phyloP scores from a whole-genome alignment of 345 rosid species.

The Euphorbia pulcherrima region DNA sequence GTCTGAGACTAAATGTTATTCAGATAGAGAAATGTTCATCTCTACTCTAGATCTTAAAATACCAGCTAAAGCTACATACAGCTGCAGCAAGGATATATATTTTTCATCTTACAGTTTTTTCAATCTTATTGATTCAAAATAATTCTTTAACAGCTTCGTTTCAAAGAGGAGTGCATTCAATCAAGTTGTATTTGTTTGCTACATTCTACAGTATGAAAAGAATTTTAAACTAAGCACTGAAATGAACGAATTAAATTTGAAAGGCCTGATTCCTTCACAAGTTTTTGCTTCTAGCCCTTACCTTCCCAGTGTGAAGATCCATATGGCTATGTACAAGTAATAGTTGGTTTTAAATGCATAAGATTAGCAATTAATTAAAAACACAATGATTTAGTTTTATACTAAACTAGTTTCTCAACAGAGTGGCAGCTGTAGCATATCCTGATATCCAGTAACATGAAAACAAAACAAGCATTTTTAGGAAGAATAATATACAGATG shows the following conservation, averaged over 20 bases:
- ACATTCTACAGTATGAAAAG: not conserved
- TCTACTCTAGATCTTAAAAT: not conserved
- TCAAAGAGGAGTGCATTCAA: not conserved
- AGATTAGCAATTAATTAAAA: not conserved
- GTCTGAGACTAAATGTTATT: not conserved
- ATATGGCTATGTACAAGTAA: not conserved
- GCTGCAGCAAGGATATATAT: not conserved
- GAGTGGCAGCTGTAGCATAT: not conserved
- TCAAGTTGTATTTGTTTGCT: not conserved
- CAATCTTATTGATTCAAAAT: not conserved
- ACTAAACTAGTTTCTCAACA: not conserved
- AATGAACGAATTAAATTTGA: not conserved
- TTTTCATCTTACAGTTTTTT: not conserved
- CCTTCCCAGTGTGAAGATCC: not conserved
- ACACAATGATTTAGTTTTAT: not conserved
- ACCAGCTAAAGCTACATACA: not conserved
- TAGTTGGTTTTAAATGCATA: not conserved
- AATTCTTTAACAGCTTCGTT: not conserved
- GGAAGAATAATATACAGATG: constrained; percentile 1
- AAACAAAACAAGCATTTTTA: not conserved
- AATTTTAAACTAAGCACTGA: not conserved
- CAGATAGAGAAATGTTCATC: not conserved
- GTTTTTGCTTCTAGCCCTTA: not conserved
- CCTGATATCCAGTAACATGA: not conserved
- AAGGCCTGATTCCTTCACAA: not conserved